Percentiles rank a stretch among this genome's conserved stretches.
Evolutionary conservation across 345 rosid species (phyloP).

Genomic region (Schrenkiella parvula): DNA sequence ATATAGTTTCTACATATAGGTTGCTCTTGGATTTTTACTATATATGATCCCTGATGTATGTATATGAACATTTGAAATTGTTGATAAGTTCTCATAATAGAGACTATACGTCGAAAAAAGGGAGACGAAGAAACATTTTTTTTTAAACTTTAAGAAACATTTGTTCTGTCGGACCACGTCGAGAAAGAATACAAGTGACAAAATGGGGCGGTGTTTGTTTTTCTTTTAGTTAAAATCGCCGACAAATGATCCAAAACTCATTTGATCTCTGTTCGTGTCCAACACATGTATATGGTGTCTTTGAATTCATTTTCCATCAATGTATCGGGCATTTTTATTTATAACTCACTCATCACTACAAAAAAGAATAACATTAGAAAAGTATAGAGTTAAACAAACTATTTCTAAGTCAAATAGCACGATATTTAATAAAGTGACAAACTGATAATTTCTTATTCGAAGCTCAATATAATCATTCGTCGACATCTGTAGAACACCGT

Average conservation of each 20-base stretch:
- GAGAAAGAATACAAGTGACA: constrained; percentile 13
- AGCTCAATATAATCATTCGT: not conserved
- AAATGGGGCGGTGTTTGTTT: not conserved
- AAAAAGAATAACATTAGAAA: too few species aligned
- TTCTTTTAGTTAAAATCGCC: not conserved
- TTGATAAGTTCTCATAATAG: not conserved
- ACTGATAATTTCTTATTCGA: not conserved
- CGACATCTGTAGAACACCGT: not conserved
- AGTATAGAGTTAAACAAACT: too few species aligned
- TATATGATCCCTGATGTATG: not conserved
- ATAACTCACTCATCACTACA: too few species aligned
- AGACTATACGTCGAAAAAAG: not conserved
- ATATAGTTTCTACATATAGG: not conserved
- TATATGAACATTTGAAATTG: not conserved
- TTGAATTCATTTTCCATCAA: not conserved
- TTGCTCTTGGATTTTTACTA: not conserved
- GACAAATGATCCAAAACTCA: not conserved
- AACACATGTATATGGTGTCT: not conserved
- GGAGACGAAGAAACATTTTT: not conserved
- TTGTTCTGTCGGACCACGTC: constrained; percentile 15
- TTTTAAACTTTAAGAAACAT: too few species aligned
- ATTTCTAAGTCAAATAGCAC: too few species aligned
- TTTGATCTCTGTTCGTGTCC: constrained; percentile 4
- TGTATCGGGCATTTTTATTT: too few species aligned
- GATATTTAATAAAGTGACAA: too few species aligned